These are phyloP conservation scores for Botrytis paeoniae DNA, from an alignment of 2,329 filamentous ascomycete species.

Conservation along the genomic window DNA sequence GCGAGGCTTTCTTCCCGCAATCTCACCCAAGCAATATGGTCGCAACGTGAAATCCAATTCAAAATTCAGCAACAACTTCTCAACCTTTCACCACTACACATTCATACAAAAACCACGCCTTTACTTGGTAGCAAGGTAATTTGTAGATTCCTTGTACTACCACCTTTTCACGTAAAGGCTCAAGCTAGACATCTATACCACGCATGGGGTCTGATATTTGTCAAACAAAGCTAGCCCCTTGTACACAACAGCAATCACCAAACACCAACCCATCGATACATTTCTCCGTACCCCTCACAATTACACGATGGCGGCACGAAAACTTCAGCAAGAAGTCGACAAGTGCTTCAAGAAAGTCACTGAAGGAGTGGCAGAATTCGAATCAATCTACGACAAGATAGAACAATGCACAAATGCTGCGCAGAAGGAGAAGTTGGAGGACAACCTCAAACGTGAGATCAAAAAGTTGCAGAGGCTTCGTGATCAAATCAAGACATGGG, in stretches of 20 bases:
- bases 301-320: slow-evolving; percentile 82
- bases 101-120: background rate
- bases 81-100: background rate
- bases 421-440: slow-evolving; percentile 97
- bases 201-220: slow-evolving; percentile 33
- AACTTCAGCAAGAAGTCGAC: slow-evolving; percentile 96
- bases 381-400: slow-evolving; percentile 97
- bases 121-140: slow-evolving; percentile 12
- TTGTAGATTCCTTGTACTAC: slow-evolving; percentile 23
- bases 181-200: slow-evolving; percentile 15
- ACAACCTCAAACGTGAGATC: slow-evolving; percentile 98
- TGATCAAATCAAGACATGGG: slow-evolving; percentile 99
- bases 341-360: slow-evolving; percentile 99
- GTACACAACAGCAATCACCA: slow-evolving; percentile 31
- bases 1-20: slow-evolving; percentile 19
- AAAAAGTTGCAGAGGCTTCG: slow-evolving; percentile 98
- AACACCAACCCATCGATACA: slow-evolving; percentile 24
- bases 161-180: slow-evolving; percentile 14
- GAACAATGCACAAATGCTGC: slow-evolving; percentile 86
- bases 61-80: slow-evolving; percentile 1
- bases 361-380: slow-evolving; percentile 89
- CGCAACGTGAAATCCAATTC: slow-evolving; percentile 9
- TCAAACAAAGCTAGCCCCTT: slow-evolving; percentile 31
- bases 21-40: slow-evolving; percentile 13
- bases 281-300: slow-evolving; percentile 24